A percentile compares a stretch with the other conserved stretches of the same genome.
Evolutionary conservation across 2,329 filamentous ascomycete species (phyloP).

Genomic region (Madurella fahalii): DNA sequence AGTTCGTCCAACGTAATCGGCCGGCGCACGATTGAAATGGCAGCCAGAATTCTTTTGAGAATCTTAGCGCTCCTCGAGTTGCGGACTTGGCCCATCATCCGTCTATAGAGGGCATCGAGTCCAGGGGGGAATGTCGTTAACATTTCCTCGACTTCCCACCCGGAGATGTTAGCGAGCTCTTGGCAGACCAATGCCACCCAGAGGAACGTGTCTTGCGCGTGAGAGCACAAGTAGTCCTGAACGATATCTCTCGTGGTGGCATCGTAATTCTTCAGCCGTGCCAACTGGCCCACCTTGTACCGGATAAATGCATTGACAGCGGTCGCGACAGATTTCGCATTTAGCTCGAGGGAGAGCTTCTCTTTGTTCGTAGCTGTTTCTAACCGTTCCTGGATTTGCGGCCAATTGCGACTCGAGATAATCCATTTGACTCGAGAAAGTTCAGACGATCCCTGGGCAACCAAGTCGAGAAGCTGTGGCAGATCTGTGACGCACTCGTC

Average conservation of each 20-base stretch:
- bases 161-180: slow-evolving; percentile 22
- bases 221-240: slow-evolving; percentile 18
- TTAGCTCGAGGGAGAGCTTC: slow-evolving; percentile 36
- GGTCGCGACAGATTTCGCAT: slow-evolving; percentile 26
- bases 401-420: slow-evolving; percentile 40
- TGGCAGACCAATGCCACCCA: slow-evolving; percentile 40
- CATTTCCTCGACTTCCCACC: not conserved
- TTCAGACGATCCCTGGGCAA: slow-evolving; percentile 26
- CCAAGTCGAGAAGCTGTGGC: slow-evolving; percentile 33
- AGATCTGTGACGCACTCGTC: slow-evolving; percentile 38
- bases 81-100: not conserved
- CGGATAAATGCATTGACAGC: slow-evolving; percentile 32
- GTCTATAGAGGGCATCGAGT: not conserved
- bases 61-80: not conserved
- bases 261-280: slow-evolving; percentile 26
- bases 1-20: not conserved
- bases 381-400: slow-evolving; percentile 32
- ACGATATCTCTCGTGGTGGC: slow-evolving; percentile 15
- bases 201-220: slow-evolving; percentile 37
- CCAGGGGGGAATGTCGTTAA: not conserved
- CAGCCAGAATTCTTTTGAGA: not conserved
- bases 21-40: not conserved
- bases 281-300: slow-evolving; percentile 30
- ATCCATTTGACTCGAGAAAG: slow-evolving; percentile 36
- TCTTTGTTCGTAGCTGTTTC: slow-evolving; percentile 17